These are phyloP conservation scores for Talaromyces sp. DNA, from an alignment of 2,329 filamentous ascomycete genomes.

Conservation along the genomic window DNA sequence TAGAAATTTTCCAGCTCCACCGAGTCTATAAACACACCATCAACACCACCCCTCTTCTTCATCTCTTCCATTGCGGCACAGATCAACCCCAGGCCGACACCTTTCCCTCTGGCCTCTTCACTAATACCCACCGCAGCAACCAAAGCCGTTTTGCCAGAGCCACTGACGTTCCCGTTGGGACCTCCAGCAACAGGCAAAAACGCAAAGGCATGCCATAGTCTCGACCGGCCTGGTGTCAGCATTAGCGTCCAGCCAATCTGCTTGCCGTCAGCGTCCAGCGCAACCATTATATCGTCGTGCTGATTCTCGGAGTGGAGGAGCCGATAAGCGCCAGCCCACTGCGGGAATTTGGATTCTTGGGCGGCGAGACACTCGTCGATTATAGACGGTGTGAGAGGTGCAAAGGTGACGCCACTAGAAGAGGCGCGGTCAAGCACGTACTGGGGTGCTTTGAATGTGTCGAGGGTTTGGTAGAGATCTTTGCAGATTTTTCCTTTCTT, in stretches of 20 bases:
- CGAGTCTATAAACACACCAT: slow-evolving; percentile 5
- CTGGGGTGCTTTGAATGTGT: slow-evolving; percentile 1
- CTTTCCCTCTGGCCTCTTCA: slow-evolving; percentile 2
- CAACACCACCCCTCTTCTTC: slow-evolving; percentile 1
- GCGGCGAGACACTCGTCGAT: slow-evolving; percentile 2
- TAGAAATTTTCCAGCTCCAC: slow-evolving; percentile 3
- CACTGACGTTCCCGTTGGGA: neutral
- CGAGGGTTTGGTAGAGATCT: slow-evolving; percentile 4
- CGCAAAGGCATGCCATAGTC: slow-evolving; percentile 1
- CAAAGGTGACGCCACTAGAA: slow-evolving; percentile 1
- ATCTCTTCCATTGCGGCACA: slow-evolving; percentile 8
- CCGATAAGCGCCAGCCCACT: neutral
- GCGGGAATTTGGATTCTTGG: slow-evolving; percentile 2
- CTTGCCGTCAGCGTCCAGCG: neutral
- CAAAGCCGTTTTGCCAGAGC: neutral
- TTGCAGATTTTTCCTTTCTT: neutral
- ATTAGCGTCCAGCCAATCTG: slow-evolving; percentile 7
- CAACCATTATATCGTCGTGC: slow-evolving; percentile 5
- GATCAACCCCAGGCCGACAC: slow-evolving; percentile 2
- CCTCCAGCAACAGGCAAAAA: slow-evolving; percentile 2
- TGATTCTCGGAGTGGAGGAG: neutral
- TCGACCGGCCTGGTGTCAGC: slow-evolving; percentile 2
- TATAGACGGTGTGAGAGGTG: neutral
- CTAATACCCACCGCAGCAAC: slow-evolving; percentile 4
- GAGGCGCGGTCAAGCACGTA: slow-evolving; percentile 1